Percentiles rank a stretch among this genome's conserved stretches.
Conservation (phyloP, 345 rosid species). For the Lepidium didymum region DNA sequence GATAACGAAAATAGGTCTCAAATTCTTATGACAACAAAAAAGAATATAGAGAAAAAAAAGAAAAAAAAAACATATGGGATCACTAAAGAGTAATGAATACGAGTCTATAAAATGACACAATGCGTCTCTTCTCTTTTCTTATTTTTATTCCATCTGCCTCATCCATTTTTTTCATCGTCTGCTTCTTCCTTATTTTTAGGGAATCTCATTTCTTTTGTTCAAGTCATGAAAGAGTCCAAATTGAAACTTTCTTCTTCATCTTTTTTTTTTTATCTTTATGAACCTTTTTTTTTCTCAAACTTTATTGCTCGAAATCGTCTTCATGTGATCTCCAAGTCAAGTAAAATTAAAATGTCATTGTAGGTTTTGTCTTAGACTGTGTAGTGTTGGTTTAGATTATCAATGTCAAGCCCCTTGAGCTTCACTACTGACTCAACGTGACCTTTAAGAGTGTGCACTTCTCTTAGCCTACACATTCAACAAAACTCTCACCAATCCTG, state of each 20-base stretch:
- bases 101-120: background rate
- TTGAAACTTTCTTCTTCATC: background rate
- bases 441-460: slow-evolving; percentile 65
- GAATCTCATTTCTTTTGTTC: background rate
- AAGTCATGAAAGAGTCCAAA: background rate
- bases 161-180: background rate
- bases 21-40: background rate
- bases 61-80: background rate
- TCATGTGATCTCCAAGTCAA: background rate
- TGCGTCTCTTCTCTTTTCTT: background rate
- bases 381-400: slow-evolving; percentile 67
- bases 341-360: background rate
- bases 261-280: background rate
- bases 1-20: background rate
- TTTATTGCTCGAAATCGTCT: slow-evolving; percentile 1
- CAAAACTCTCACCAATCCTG: slow-evolving; percentile 9
- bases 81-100: background rate
- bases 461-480: slow-evolving; percentile 43
- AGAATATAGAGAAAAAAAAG: background rate
- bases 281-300: slow-evolving; percentile 6
- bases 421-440: slow-evolving; percentile 70
- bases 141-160: background rate
- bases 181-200: background rate
- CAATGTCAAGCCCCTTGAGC: slow-evolving; percentile 68
- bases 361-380: slow-evolving; percentile 33